A percentile compares a stretch with the other conserved stretches of the same genome.
Evolutionary conservation across 441 rosid genomes (phyloP).

Genomic region (Brassica balearica): DNA sequence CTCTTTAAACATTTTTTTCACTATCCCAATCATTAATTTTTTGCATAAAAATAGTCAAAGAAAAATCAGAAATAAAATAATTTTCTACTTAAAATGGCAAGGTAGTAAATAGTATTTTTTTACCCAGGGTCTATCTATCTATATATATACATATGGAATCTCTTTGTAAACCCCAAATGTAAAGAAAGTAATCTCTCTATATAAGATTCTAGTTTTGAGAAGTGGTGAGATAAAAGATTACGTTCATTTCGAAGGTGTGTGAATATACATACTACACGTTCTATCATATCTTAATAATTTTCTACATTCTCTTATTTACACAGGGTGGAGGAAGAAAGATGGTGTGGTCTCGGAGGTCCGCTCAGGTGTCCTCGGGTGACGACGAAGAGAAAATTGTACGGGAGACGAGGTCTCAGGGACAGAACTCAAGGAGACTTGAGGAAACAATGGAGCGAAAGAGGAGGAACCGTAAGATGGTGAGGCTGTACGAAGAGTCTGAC

Average conservation of each 20-base stretch:
- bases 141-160: background rate
- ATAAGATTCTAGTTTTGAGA: background rate
- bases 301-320: background rate
- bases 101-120: background rate
- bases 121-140: background rate
- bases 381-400: background rate
- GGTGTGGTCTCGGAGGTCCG: background rate
- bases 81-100: background rate
- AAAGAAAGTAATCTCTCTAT: background rate
- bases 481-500: background rate
- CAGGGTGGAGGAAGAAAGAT: background rate
- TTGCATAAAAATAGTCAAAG: background rate
- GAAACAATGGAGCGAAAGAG: background rate
- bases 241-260: background rate
- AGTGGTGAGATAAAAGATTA: background rate
- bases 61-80: background rate
- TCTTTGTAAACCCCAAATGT: background rate
- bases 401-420: constrained; percentile 1
- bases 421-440: constrained; percentile 2
- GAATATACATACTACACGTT: background rate
- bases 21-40: background rate
- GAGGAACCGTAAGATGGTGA: background rate
- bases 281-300: background rate
- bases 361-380: background rate
- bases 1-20: background rate